Evolutionary conservation across 495 filamentous ascomycete genomes (phyloP), one percentile per base, ranked within the genome.

Genomic region (Hyaloscypha finlandica): DNA sequence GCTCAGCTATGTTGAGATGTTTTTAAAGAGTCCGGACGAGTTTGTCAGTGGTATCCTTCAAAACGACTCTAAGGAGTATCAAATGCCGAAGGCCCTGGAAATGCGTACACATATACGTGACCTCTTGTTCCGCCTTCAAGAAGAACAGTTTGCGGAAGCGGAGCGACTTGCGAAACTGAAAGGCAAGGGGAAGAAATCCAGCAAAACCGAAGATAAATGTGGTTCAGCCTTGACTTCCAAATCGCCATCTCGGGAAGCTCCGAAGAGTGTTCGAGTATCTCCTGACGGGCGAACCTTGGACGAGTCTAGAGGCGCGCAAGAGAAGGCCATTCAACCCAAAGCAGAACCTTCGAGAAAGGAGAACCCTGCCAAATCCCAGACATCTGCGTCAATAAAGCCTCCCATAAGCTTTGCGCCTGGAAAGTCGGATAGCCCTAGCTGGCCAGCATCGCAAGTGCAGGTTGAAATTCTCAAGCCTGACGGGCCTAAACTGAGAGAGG

Each of bases 1-100:
- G 9, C 77, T 97, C 11, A 90, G 86, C 4, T 99, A 98, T 68
- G 75, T 95, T 31, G 86, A 91, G 69, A 87, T 89, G 68, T 97
- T 99, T 65, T 82, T 93, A 3, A 77, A 85, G 59, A 72, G 89
- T 60, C 93, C 92, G 4, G 84, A 88, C 56, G 68, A 64, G 3
- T 96, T 96, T 59, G 77, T 89, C 25, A 70, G 68, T n/a, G 85
- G 82, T 55, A 74, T 87, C 22, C 76, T 90, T 2, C 76, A 74
- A 31, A 58, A 52, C 59, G 12, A 19, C 3, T 12, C 16, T 25
- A 20, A 20, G 45, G 8, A 65, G 59, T 32, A 20, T 52, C 3
- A n/a, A 65, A 25, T 63, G 37, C 51, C 25, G n/a, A 61, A 55
- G 14, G 57, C 71, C 8, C 51, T 63, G 12, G 54, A 66, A 0